These are phyloP conservation scores for Leishmania tarentolae DNA, from an alignment of 208 protist species.

Conservation along the genomic window DNA sequence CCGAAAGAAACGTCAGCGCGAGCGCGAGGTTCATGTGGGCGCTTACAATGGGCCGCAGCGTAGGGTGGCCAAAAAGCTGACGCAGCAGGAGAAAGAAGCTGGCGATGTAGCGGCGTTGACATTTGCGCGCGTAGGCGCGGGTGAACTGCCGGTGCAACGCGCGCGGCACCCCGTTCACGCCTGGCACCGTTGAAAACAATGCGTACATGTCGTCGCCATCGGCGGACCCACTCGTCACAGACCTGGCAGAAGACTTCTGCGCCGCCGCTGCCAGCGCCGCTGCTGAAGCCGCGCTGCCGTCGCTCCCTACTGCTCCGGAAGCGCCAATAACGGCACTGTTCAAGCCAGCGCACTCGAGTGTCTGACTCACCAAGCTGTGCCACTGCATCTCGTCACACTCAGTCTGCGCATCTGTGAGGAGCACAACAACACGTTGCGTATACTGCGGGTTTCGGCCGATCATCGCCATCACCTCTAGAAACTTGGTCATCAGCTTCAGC, in stretches of 20 bases:
- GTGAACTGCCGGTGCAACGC: conserved; percentile 65
- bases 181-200: conserved; percentile 8
- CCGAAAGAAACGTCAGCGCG: conserved; percentile 68
- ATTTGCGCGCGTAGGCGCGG: conserved; percentile 47
- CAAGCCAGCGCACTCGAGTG: conserved; percentile 75
- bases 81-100: conserved; percentile 82
- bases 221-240: not conserved
- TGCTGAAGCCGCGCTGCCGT: conserved; percentile 6
- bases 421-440: conserved; percentile 64
- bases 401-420: conserved; percentile 71
- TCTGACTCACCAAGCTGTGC: conserved; percentile 68
- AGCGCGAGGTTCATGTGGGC: conserved; percentile 57
- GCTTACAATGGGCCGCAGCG: conserved; percentile 44
- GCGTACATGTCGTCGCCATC: conserved; percentile 19
- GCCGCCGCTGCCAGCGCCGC: not conserved
- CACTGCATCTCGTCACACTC: conserved; percentile 80
- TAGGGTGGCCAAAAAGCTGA: conserved; percentile 64
- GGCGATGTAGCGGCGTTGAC: conserved; percentile 64
- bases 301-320: not conserved
- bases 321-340: conserved; percentile 21
- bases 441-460: conserved; percentile 84
- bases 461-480: conserved; percentile 84
- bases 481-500: conserved; percentile 67
- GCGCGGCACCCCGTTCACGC: conserved; percentile 15
- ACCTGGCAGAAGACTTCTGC: not conserved